Base-by-base conservation (phyloP, 75 land plant species). In the Pinus tabuliformis region DNA sequence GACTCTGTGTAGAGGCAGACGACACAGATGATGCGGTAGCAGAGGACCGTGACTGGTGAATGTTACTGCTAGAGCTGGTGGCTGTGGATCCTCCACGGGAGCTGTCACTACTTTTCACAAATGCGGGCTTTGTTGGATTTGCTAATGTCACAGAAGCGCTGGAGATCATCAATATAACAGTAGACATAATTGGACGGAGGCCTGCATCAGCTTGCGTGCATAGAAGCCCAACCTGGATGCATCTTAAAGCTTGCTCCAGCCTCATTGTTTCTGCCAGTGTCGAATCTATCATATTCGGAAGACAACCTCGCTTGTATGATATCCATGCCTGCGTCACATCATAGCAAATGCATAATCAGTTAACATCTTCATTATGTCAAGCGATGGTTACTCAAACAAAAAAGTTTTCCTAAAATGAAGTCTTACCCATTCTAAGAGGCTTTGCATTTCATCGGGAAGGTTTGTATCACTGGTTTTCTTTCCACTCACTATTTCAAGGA, bases 171-270 rank as follows among this genome's bases (percentile, higher is more conserved):
- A 68, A 4, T 21, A 78, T 72, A 58, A 83, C 81, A n/a, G 45
- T 57, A 0, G 84, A 75, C 81, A 83, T 83, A 57, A 70, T 37
- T 22, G 84, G 84, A 30, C 84, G 39, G 14, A 57, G 57, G 5
- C 36, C 6, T 6, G 73, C 63, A 58, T 75, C 65, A 14, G 75
- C 74, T 72, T 83, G 84, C 5, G 75, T 73, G 4, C 84, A 83
- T 24, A 83, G 49, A 6, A 83, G 72, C 11, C 73, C 81, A 18
- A 83, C 59, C 3, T 83, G 81, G 5, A 83, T 70, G 73, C 58
- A 75, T 56, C 81, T 64, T 28, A 79, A 56, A 16, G 54, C 79
- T 45, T 79, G 57, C 3, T 72, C 78, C 26, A 1, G 13, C 8
- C 39, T 56, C 39, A 16, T 76, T 1, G 77, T 15, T 15, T 62